phyloP scores from a whole-genome alignment of 768 basidiomycete species.

The Amyloporia xantha region DNA sequence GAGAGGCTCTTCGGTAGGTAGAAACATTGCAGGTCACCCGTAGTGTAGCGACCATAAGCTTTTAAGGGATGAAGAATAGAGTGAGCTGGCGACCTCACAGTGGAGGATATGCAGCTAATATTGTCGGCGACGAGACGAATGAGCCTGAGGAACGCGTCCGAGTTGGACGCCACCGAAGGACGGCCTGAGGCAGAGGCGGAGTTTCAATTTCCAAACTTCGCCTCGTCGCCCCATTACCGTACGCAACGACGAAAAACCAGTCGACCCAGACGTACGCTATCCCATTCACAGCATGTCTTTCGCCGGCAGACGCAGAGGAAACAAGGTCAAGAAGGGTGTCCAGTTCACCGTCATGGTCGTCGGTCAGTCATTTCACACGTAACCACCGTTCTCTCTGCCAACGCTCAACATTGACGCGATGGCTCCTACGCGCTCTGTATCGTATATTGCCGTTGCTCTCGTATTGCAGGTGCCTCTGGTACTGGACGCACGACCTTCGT shows the following conservation, averaged over 20 bases:
- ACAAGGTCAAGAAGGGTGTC: constrained; percentile 98
- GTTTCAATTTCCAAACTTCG: constrained; percentile 21
- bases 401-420: constrained; percentile 13
- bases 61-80: too few species aligned
- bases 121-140: too few species aligned
- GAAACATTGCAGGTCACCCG: constrained; percentile 6
- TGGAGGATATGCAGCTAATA: too few species aligned
- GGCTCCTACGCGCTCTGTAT: constrained; percentile 4
- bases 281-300: constrained; percentile 54
- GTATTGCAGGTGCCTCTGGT: constrained; percentile 79
- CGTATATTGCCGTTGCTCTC: constrained; percentile 5
- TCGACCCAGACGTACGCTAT: constrained; percentile 14
- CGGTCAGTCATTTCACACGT: constrained; percentile 49
- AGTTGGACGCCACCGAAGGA: not conserved
- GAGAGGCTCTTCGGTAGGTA: constrained; percentile 1
- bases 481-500: constrained; percentile 98
- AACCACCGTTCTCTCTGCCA: constrained; percentile 12
- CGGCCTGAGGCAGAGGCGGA: constrained; percentile 11
- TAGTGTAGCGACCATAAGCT: constrained; percentile 15
- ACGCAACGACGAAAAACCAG: constrained; percentile 15
- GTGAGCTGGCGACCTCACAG: too few species aligned
- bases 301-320: constrained; percentile 79
- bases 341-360: constrained; percentile 98
- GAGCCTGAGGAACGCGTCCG: not conserved
- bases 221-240: constrained; percentile 12